Base-by-base conservation (phyloP, 371 early-diverging fungal species). In the Apophysomyces variabilis region DNA sequence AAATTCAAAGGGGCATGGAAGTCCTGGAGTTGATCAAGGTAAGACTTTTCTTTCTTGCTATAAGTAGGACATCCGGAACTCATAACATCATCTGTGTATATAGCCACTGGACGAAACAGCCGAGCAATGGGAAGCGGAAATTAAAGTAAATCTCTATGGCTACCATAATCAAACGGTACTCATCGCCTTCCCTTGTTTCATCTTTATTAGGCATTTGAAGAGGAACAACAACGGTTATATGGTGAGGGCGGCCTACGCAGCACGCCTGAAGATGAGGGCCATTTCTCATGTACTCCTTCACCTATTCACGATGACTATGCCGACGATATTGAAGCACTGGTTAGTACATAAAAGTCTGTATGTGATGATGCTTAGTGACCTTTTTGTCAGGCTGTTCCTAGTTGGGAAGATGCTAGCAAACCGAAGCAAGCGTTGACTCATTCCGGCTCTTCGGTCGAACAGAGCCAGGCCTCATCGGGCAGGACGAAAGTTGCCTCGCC, bases 1-100 rank as follows among this genome's bases (percentile, higher is more conserved):
- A 88, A 61, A 87, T 88, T 12, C 83, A 79, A 54, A 83, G 83
- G 37, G 86, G 81, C 12, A 79, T 81, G 78, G 77, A 79, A 58
- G 76, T 86, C 7, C 72, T 87, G n/a, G 84, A 84, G 44, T 73
- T 82, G 4, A 70, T 80, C 16, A 73, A 76, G 65, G 70, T 67
- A 65, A 32, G 5, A 14, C n/a, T 14, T 11, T 26, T 39, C 6
- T 39, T 13, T 18, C 8, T 12, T 60, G 32, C 32, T 26, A 26
- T 1, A 26, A 26, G 32, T 3, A 26, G 32, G 3, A 26, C 32
- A 26, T 56, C 16, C 9, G 58, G 37, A 32, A 9, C 41, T 38
- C 21, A 39, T 16, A 35, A 16, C 38, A 41, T 60, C 4, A 26
- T 3, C 32, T 26, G 32, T 26, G 32, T 26, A 47, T 43, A 36